Evolutionary conservation across 306 rosid species (phyloP).

Genomic region (Dryas drummondii): DNA sequence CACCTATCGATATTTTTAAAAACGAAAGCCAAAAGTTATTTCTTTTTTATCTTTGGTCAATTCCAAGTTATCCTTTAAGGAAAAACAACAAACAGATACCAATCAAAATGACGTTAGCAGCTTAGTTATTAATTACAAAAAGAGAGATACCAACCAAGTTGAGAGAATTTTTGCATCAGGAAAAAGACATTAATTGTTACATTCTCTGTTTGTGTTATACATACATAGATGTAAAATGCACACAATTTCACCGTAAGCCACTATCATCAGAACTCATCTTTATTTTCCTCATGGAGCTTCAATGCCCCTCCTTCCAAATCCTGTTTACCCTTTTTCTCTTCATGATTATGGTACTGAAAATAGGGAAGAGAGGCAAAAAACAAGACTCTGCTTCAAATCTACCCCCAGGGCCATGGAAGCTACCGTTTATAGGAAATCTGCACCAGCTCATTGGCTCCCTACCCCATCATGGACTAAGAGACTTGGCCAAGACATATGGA

Average conservation of each 20-base stretch:
- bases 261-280: not conserved
- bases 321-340: not conserved
- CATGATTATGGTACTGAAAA: slow-evolving; percentile 13
- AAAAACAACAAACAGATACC: not conserved
- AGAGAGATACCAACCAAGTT: not conserved
- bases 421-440: slow-evolving; percentile 32
- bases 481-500: slow-evolving; percentile 40
- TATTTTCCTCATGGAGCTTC: slow-evolving; percentile 13
- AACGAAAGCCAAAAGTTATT: too few relatives aligned
- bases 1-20: too few relatives aligned
- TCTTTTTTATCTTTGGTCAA: too few relatives aligned
- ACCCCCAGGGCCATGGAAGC: slow-evolving; percentile 29
- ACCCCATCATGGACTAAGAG: slow-evolving; percentile 19
- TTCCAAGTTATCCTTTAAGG: not conserved
- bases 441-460: slow-evolving; percentile 23
- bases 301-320: slow-evolving; percentile 2
- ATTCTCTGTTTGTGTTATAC: not conserved
- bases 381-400: not conserved
- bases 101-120: too few relatives aligned
- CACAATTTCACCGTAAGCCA: not conserved
- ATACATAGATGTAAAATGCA: not conserved
- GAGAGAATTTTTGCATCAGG: not conserved
- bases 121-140: not conserved
- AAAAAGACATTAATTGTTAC: not conserved
- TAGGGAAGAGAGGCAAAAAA: slow-evolving; percentile 4